Percentiles rank a stretch among this genome's conserved stretches.
phyloP scores from a whole-genome alignment of 768 basidiomycete genomes.

The Pulveroboletus sp. region DNA sequence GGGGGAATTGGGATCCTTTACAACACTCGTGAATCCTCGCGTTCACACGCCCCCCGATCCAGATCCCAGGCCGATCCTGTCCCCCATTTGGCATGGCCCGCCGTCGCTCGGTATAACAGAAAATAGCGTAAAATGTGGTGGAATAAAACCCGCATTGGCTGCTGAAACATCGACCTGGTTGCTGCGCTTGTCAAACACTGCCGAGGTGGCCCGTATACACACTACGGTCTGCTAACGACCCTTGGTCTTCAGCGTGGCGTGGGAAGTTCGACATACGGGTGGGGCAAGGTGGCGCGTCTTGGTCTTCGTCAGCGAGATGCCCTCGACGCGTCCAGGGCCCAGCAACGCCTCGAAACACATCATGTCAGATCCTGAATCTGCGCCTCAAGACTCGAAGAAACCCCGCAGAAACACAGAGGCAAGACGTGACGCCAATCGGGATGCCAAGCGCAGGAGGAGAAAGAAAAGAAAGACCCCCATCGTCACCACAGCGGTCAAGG shows the following conservation, averaged over 20 bases:
- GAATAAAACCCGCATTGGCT: no score
- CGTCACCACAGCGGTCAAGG: slow-evolving; percentile 14
- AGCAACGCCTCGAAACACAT: slow-evolving; percentile 16
- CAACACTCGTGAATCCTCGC: not conserved
- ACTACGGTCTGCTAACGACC: no score
- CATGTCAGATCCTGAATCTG: slow-evolving; percentile 25
- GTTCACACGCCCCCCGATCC: not conserved
- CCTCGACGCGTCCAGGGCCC: slow-evolving; percentile 22
- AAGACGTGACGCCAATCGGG: slow-evolving; percentile 21
- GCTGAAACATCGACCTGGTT: no score
- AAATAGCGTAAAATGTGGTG: no score
- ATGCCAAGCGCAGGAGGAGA: slow-evolving; percentile 26
- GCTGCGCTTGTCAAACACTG: no score
- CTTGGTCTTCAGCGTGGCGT: slow-evolving; percentile 19
- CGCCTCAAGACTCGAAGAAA: slow-evolving; percentile 23
- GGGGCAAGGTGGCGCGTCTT: not conserved
- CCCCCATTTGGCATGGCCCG: no score
- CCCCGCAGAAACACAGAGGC: slow-evolving; percentile 18
- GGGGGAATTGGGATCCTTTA: no score
- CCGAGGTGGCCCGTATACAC: no score
- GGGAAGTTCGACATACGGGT: slow-evolving; percentile 12
- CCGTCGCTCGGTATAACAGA: no score
- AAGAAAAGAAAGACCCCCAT: slow-evolving; percentile 29
- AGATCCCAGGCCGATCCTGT: not conserved
- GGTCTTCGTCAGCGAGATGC: slow-evolving; percentile 15